A percentile compares a stretch with the other conserved stretches of the same genome.
phyloP scores from a whole-genome alignment of 768 basidiomycete species.

The Hortiboletus flavorubellus region DNA sequence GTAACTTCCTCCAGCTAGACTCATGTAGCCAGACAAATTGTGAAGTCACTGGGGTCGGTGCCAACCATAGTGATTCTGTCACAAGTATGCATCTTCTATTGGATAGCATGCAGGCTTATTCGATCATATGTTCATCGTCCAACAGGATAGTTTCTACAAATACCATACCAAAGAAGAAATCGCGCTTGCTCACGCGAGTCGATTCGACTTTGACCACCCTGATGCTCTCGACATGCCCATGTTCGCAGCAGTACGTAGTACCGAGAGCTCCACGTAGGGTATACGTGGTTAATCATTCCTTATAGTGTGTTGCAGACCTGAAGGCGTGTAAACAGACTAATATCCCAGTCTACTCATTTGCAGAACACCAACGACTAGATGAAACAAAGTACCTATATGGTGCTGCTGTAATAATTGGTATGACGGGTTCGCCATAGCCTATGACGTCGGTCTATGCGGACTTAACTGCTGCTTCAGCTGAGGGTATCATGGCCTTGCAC shows the following conservation, averaged over 20 bases:
- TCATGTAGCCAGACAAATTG: conserved; percentile 80
- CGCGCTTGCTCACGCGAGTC: conserved; percentile 74
- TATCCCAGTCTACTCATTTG: conserved; percentile 94
- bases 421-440: conserved; percentile 8
- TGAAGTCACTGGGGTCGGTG: conserved; percentile 75
- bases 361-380: conserved; percentile 75
- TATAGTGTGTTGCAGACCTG: conserved; percentile 79
- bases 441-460: neutral
- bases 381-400: conserved; percentile 91
- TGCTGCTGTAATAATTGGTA: conserved; percentile 86
- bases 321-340: conserved; percentile 81
- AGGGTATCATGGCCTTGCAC: conserved; percentile 89
- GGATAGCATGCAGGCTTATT: neutral
- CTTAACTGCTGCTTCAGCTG: conserved; percentile 45
- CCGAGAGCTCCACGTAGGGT: neutral
- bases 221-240: conserved; percentile 88
- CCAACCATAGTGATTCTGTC: conserved; percentile 90
- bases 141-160: conserved; percentile 93
- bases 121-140: neutral
- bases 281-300: neutral
- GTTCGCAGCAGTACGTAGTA: conserved; percentile 65
- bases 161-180: conserved; percentile 75
- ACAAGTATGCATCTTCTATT: conserved; percentile 46
- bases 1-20: conserved; percentile 46
- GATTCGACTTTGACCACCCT: conserved; percentile 88